Base-by-base conservation (phyloP, 1,284 basidiomycete species). In the Porodaedalea pini region DNA sequence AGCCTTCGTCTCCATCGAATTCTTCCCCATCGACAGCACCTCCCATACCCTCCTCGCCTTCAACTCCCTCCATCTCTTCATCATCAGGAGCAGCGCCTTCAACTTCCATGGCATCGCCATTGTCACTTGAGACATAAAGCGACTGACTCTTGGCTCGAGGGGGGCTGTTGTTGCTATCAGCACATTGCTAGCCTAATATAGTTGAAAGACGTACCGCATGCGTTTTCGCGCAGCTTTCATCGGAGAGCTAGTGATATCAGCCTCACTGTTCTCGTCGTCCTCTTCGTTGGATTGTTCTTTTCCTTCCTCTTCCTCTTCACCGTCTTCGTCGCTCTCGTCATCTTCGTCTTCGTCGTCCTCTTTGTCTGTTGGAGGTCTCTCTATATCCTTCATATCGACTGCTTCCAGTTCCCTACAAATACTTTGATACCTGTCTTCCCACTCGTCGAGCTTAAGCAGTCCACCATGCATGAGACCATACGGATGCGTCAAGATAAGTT, bases 391-490 rank as follows among this genome's bases (percentile, higher is more conserved):
- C 56, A 90, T 70, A 63, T 92, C 81, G 25, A 80, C 64, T 56
- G 73, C 78, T 51, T 80, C 80, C 36, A 89, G 76, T 62, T 85
- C 79, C 37, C 80, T 74, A 25, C 68, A 67, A 27, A 84, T 70
- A 43, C 68, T 70, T 5, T 75, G 73, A 67, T 92, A 93, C 48
- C 86, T 75, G 51, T 78, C 77, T 68, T 90, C 79, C 87, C 92
- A 98, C 57, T 89, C 83, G 0, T 78, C 75, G 3, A 85, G 73
- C 48, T 85, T 83, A 51, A 99, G 75, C 45, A 85, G 82, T 0
- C 94, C 95, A 0, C 94, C 95, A 65, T 97, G 87, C 70, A 91
- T 80, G 7, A 83, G 67, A 0, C 89, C 90, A 68, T 92, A 98
- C 1, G 96, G 95, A 73, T 99, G 96, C 0, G 94, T 98, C 60